Evolutionary conservation across 352 stramenopile species (phyloP).

Genomic region (Phytopythium helicoides): DNA sequence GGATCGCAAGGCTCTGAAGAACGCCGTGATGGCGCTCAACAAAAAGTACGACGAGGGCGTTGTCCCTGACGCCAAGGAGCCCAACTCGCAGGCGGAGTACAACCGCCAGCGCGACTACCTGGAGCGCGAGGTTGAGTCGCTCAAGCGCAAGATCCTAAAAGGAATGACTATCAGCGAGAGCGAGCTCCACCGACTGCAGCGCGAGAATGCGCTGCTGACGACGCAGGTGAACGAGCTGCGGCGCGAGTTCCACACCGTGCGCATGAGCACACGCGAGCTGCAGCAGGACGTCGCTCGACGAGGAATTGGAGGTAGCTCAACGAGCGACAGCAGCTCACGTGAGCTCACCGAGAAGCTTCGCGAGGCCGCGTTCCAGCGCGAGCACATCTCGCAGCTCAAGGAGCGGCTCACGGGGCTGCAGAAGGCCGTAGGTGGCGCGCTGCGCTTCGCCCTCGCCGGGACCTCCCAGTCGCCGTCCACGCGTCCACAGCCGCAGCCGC

Average conservation of each 20-base stretch:
- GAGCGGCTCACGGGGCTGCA: slow-evolving; percentile 59
- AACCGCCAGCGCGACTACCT: slow-evolving; percentile 91
- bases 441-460: slow-evolving; percentile 49
- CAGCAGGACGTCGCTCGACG: slow-evolving; percentile 11
- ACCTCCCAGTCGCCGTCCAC: slow-evolving; percentile 14
- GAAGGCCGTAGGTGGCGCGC: slow-evolving; percentile 52
- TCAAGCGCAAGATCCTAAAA: slow-evolving; percentile 92
- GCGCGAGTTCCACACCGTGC: slow-evolving; percentile 75
- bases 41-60: slow-evolving; percentile 86
- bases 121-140: slow-evolving; percentile 85
- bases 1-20: slow-evolving; percentile 78
- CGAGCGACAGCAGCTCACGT: slow-evolving; percentile 8
- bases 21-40: slow-evolving; percentile 74
- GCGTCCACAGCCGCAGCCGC: slow-evolving; percentile 17
- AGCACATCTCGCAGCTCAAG: slow-evolving; percentile 75
- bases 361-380: slow-evolving; percentile 62
- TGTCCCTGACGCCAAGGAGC: slow-evolving; percentile 71
- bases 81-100: slow-evolving; percentile 90
- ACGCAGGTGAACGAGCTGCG: slow-evolving; percentile 83
- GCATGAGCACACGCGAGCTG: slow-evolving; percentile 68
- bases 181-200: slow-evolving; percentile 75
- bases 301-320: slow-evolving; percentile 40
- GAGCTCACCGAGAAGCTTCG: slow-evolving; percentile 51
- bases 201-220: slow-evolving; percentile 79
- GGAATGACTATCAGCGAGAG: slow-evolving; percentile 81